phyloP scores from a whole-genome alignment of 352 stramenopile species.

The Phytopythium vexans region DNA sequence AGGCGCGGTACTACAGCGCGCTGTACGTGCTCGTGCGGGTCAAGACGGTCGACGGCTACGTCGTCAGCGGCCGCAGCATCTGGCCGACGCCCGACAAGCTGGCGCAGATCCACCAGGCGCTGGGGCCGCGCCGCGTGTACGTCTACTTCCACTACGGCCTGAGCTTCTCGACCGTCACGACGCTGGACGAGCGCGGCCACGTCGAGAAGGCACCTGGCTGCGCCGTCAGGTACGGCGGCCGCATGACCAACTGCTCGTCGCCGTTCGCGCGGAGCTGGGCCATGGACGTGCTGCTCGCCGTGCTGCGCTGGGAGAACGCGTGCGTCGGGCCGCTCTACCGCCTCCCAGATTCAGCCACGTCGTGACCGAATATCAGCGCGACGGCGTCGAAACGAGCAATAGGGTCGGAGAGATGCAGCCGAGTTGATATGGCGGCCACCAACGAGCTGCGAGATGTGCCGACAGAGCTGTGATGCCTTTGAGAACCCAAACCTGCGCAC shows the following conservation, averaged over 20 bases:
- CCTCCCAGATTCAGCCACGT: conserved; percentile 1
- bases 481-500: no score
- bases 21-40: conserved; percentile 13
- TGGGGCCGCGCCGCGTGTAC: conserved; percentile 2
- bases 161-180: conserved; percentile 16
- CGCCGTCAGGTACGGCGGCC: conserved; percentile 17
- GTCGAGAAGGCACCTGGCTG: conserved; percentile 6
- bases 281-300: conserved; percentile 25
- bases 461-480: no score
- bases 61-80: conserved; percentile 17
- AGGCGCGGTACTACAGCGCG: conserved; percentile 13
- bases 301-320: conserved; percentile 21
- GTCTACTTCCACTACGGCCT: conserved; percentile 12
- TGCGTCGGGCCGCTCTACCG: conserved; percentile 13
- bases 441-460: no score
- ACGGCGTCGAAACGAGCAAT: no score
- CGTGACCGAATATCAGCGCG: no score
- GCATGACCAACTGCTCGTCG: conserved; percentile 14
- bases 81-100: conserved; percentile 7
- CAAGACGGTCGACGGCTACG: conserved; percentile 12
- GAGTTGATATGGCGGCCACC: no score
- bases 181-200: not conserved
- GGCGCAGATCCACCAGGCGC: not conserved
- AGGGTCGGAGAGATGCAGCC: no score
- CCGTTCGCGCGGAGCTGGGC: conserved; percentile 20